Evolutionary conservation across 805 yeast species (phyloP), one percentile per base, ranked within the genome.

Genomic region (Blastobotrys peoriensis): DNA sequence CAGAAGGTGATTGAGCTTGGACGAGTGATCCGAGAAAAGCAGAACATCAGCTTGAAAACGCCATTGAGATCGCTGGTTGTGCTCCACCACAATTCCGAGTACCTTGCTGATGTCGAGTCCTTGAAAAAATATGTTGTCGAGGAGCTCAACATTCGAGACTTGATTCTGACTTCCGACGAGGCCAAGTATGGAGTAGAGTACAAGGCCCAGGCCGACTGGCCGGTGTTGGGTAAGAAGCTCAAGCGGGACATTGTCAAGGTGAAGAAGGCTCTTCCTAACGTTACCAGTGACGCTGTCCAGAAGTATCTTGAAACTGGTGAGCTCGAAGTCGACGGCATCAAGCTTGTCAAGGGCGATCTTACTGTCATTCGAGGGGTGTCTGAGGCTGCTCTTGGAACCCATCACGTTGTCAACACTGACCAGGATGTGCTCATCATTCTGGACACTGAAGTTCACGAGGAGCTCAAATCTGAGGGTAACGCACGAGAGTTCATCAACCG

Each of bases 131-230:
- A 91, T 68, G 82, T 93, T 56, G 65, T 76, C 46, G 98, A 91
- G 59, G 98, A 93, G 70, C 78, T 93, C 66, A 93, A 93, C 62
- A 84, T 93, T 49, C 84, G 96, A 66, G 93, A 86, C 56, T 64
- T 93, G 44, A 71, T 86, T 57, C 82, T 93, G 58, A 88, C 97
- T 17, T 74, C 85, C 19, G 96, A 93, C 62, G 99, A 93, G 71
- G 81, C 74, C 56, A 81, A 83, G 61, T 91, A 89, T 63, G 93
- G 89, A 58, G 98, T 93, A 50, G 85, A 83, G 63, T 91, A 89
- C 73, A 79, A 76, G 52, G 97, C 91, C 36, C 94, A 86, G 65
- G 98, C 98, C 40, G 99, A 93, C 71, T 93, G 99, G 98, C 96
- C 98, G 47, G 86, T 88, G 17, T 76, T 93, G 56, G 99, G 99